Evolutionary conservation across 768 basidiomycete genomes (phyloP).

Genomic region (Phaffia tasmanica): DNA sequence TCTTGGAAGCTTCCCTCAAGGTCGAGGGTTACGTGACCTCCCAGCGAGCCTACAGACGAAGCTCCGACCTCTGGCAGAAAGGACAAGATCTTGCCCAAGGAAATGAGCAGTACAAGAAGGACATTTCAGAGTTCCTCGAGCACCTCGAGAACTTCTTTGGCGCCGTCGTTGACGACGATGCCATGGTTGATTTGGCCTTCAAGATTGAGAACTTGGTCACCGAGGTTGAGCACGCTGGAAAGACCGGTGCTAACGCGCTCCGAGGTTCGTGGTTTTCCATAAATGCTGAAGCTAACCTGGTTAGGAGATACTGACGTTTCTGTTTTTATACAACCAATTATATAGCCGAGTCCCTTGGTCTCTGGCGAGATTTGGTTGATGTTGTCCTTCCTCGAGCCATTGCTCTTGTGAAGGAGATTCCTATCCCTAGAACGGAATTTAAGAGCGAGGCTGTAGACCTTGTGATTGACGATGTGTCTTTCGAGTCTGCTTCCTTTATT

Average conservation of each 20-base stretch:
- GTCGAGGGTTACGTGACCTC: slow-evolving; percentile 40
- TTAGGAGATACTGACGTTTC: neutral
- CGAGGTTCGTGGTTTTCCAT: neutral
- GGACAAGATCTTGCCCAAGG: slow-evolving; percentile 36
- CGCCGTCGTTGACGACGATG: slow-evolving; percentile 37
- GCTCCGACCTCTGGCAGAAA: slow-evolving; percentile 38
- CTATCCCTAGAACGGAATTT: slow-evolving; percentile 40
- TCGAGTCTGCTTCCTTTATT: slow-evolving; percentile 40
- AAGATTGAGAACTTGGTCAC: slow-evolving; percentile 38
- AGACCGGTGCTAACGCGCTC: slow-evolving; percentile 35
- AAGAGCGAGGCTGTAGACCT: slow-evolving; percentile 34
- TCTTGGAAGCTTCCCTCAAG: slow-evolving; percentile 38
- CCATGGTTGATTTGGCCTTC: slow-evolving; percentile 36
- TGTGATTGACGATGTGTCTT: slow-evolving; percentile 37
- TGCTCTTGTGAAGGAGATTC: slow-evolving; percentile 39
- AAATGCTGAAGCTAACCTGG: neutral
- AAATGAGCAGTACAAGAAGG: slow-evolving; percentile 38
- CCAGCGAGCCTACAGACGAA: slow-evolving; percentile 37
- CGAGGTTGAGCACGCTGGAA: slow-evolving; percentile 35
- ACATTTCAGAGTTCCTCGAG: slow-evolving; percentile 35
- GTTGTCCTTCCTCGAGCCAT: slow-evolving; percentile 39
- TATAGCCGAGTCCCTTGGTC: slow-evolving; percentile 35
- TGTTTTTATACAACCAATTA: neutral
- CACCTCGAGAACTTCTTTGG: slow-evolving; percentile 35
- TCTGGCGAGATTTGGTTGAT: slow-evolving; percentile 39